Evolutionary conservation across 1,284 basidiomycete species (phyloP).

Genomic region (Ceratobasidium sp.): DNA sequence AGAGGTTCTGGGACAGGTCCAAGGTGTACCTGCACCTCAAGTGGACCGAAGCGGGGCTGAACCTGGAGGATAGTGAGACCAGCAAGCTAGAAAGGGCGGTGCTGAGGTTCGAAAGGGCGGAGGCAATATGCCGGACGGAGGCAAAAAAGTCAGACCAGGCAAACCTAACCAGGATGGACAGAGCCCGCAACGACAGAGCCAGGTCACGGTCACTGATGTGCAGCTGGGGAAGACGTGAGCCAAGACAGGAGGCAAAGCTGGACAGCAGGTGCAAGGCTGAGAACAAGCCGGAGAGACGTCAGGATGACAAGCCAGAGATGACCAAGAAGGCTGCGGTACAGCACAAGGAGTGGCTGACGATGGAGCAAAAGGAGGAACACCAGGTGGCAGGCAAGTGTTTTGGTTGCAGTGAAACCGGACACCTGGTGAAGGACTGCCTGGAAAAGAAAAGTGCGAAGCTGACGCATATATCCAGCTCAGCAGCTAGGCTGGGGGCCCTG

Average conservation of each 20-base stretch:
- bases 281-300: not conserved
- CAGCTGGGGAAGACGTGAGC: not conserved
- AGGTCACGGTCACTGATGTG: not conserved
- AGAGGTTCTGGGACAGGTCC: conserved; percentile 39
- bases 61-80: conserved; percentile 20
- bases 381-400: conserved; percentile 40
- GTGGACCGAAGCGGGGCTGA: conserved; percentile 27
- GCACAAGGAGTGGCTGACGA: not conserved
- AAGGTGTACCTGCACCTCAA: conserved; percentile 18
- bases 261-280: not conserved
- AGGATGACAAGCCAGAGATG: not conserved
- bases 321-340: not conserved
- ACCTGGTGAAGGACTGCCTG: conserved; percentile 36
- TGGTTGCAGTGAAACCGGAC: conserved; percentile 17
- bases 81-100: conserved; percentile 27
- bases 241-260: not conserved
- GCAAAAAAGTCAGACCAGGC: not conserved
- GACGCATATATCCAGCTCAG: not conserved
- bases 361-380: conserved; percentile 26
- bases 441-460: conserved; percentile 3
- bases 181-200: not conserved
- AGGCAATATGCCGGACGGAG: conserved; percentile 15
- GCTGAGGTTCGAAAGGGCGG: conserved; percentile 36
- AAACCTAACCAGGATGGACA: not conserved
- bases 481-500: not conserved